Percentiles rank a stretch among this genome's conserved stretches.
Conservation (phyloP, 176 grass and related monocot species). For the Puya raimondii region DNA sequence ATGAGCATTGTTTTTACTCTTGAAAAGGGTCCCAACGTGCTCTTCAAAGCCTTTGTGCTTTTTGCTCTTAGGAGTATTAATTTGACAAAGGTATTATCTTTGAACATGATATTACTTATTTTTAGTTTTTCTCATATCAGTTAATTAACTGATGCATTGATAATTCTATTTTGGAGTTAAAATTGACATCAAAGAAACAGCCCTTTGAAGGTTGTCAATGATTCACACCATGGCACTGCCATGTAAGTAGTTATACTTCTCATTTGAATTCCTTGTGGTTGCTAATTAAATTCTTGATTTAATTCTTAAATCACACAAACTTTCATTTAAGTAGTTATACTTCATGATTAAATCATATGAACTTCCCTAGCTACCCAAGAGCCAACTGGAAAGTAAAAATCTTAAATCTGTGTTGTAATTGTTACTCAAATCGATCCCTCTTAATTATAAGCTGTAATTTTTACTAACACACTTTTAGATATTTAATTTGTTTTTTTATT, state of each 20-base stretch:
- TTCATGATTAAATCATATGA: no score
- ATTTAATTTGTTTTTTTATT: no score
- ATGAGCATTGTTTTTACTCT: constrained; percentile 52
- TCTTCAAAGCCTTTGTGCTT: constrained; percentile 40
- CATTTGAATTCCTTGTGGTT: constrained; percentile 4
- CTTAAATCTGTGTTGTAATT: no score
- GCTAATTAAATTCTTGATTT: neutral
- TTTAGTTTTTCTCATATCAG: neutral
- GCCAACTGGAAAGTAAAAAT: no score
- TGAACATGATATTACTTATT: neutral
- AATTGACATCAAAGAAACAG: constrained; percentile 40
- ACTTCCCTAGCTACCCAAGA: neutral
- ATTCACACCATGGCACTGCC: constrained; percentile 30
- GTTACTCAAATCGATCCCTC: no score
- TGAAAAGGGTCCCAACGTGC: constrained; percentile 37
- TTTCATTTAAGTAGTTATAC: neutral
- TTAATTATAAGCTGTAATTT: neutral
- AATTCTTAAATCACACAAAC: neutral
- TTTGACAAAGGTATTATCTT: constrained; percentile 40
- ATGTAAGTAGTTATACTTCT: constrained; percentile 25
- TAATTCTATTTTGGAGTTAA: constrained; percentile 9
- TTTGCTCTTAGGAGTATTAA: constrained; percentile 48
- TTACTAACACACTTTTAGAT: neutral
- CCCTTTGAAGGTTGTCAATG: constrained; percentile 41
- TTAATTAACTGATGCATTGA: neutral